These are phyloP conservation scores for Ustilago lituana DNA, from an alignment of 1,284 basidiomycete genomes.

Conservation along the genomic window DNA sequence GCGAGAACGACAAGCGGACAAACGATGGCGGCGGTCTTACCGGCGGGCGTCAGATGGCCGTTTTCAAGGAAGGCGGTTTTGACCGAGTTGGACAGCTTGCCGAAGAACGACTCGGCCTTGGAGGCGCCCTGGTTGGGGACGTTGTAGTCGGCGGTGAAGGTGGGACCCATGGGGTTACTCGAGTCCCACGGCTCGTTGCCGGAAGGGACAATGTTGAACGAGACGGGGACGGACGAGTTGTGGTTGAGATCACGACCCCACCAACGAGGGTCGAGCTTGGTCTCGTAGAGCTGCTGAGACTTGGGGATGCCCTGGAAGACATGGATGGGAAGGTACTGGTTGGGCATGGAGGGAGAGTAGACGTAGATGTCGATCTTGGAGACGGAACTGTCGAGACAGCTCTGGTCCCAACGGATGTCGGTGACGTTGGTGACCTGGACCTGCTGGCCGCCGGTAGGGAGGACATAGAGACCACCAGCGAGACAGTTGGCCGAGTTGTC, in stretches of 20 bases:
- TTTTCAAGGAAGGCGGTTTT: constrained; percentile 53
- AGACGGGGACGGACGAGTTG: constrained; percentile 48
- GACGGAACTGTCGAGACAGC: constrained; percentile 45
- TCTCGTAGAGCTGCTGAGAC: constrained; percentile 34
- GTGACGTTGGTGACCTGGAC: constrained; percentile 51
- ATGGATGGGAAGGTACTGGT: constrained; percentile 56
- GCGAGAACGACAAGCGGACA: constrained; percentile 58
- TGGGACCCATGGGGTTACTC: constrained; percentile 59
- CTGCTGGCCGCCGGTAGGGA: constrained; percentile 25
- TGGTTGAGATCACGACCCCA: constrained; percentile 54
- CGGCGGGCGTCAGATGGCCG: constrained; percentile 54
- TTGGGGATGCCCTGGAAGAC: constrained; percentile 56
- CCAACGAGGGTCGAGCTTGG: constrained; percentile 59
- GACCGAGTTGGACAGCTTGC: constrained; percentile 50
- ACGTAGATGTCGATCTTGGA: constrained; percentile 64
- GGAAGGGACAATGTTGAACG: constrained; percentile 63
- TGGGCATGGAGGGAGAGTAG: constrained; percentile 53
- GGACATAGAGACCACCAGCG: constrained; percentile 55
- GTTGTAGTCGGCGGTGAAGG: constrained; percentile 57
- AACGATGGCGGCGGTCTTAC: constrained; percentile 63
- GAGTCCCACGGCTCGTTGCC: constrained; percentile 66
- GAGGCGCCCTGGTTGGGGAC: constrained; percentile 47
- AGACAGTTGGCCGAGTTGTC: constrained; percentile 51
- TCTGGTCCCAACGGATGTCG: constrained; percentile 54
- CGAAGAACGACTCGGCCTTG: constrained; percentile 46